Percentiles rank a stretch among this genome's conserved stretches.
Conservation (phyloP, 2,329 filamentous ascomycete genomes). For the Colletotrichum spinosum region DNA sequence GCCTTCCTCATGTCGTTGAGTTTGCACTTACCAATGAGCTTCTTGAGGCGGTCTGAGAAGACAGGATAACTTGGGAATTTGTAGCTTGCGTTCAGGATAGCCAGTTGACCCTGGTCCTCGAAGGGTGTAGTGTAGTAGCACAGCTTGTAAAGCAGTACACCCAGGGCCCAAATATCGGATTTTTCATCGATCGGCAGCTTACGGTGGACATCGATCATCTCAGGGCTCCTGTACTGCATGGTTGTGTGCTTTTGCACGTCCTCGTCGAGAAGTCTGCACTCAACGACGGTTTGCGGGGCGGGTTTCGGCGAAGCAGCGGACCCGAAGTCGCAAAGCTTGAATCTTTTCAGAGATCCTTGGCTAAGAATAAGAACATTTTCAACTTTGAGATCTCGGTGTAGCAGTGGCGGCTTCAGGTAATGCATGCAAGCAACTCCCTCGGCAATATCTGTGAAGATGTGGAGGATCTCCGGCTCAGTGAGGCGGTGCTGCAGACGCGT, state of each 20-base stretch:
- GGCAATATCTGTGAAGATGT: slow-evolving; percentile 95
- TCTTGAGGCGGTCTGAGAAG: slow-evolving; percentile 91
- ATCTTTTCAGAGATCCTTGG: slow-evolving; percentile 74
- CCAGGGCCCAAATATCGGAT: slow-evolving; percentile 97
- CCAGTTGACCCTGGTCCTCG: slow-evolving; percentile 96
- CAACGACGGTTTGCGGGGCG: slow-evolving; percentile 85
- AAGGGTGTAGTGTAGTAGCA: slow-evolving; percentile 99
- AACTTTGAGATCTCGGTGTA: slow-evolving; percentile 96
- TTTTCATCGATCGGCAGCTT: slow-evolving; percentile 98
- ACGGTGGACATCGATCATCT: slow-evolving; percentile 98
- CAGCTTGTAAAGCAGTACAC: slow-evolving; percentile 95
- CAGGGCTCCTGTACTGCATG: slow-evolving; percentile 95
- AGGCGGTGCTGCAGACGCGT: slow-evolving; percentile 94
- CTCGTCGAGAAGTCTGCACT: slow-evolving; percentile 94
- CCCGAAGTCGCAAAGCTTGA: slow-evolving; percentile 99
- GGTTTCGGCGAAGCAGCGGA: slow-evolving; percentile 87
- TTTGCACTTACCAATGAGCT: slow-evolving; percentile 77
- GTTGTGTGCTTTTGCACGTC: slow-evolving; percentile 98
- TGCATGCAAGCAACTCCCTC: slow-evolving; percentile 99
- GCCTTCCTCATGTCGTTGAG: slow-evolving; percentile 19
- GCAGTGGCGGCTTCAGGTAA: slow-evolving; percentile 91
- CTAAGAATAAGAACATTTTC: slow-evolving; percentile 94
- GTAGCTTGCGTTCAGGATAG: slow-evolving; percentile 95
- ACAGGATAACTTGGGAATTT: slow-evolving; percentile 88
- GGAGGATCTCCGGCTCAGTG: slow-evolving; percentile 96